A percentile compares a stretch with the other conserved stretches of the same genome.
Evolutionary conservation across 305 asterid genomes (phyloP).

Genomic region (Fraxinus dipetala): DNA sequence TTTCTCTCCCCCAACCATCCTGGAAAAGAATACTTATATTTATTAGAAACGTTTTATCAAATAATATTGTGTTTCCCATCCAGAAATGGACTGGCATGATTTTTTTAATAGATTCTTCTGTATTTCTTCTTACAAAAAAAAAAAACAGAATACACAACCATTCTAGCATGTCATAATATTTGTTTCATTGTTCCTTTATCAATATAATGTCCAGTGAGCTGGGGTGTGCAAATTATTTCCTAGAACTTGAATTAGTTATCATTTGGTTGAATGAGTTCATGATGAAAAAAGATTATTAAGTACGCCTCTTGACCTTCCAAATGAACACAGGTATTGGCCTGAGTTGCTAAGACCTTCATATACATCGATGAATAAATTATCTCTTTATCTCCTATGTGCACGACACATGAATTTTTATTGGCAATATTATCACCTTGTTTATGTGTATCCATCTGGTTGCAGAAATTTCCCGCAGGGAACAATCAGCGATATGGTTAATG

Average conservation of each 20-base stretch:
- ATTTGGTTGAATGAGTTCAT: constrained; percentile 1
- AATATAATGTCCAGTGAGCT: neutral
- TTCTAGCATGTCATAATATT: constrained; percentile 4
- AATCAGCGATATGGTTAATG: constrained; percentile 86
- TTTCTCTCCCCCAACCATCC: constrained; percentile 11
- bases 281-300: neutral
- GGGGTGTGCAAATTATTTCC: neutral
- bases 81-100: constrained; percentile 5
- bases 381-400: neutral
- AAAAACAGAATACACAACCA: neutral
- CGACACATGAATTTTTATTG: neutral
- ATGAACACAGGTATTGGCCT: constrained; percentile 11
- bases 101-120: neutral
- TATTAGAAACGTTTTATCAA: neutral
- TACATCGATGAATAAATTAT: neutral
- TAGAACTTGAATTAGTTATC: constrained; percentile 3
- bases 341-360: constrained; percentile 2
- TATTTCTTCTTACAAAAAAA: neutral
- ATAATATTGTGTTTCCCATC: neutral
- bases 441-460: constrained; percentile 29
- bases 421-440: constrained; percentile 15
- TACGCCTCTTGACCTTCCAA: constrained; percentile 4
- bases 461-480: constrained; percentile 99
- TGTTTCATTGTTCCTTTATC: neutral
- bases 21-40: neutral